phyloP scores from a whole-genome alignment of 208 protist genomes.

The Trypanosoma grayi region DNA sequence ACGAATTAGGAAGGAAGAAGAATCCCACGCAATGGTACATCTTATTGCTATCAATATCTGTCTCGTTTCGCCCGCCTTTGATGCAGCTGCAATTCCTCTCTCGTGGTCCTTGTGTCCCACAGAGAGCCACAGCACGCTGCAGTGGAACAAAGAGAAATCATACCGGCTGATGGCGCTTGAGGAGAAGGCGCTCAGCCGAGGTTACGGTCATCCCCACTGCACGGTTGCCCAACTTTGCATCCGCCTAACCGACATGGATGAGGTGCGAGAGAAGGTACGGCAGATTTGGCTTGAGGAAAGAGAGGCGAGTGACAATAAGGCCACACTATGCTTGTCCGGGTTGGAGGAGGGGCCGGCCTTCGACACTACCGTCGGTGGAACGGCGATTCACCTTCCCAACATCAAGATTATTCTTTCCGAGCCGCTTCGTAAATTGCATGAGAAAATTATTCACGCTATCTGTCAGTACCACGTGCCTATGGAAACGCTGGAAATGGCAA shows the following conservation, averaged over 20 bases:
- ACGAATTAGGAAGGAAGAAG: too few species aligned
- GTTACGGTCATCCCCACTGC: slow-evolving; percentile 71
- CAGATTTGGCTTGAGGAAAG: slow-evolving; percentile 44
- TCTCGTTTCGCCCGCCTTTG: slow-evolving; percentile 62
- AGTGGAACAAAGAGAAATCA: slow-evolving; percentile 33
- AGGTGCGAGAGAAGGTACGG: slow-evolving; percentile 39
- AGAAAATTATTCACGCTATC: slow-evolving; percentile 41
- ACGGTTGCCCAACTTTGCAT: slow-evolving; percentile 67
- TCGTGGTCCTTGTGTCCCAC: slow-evolving; percentile 57
- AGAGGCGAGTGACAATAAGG: too few species aligned
- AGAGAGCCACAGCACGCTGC: slow-evolving; percentile 18
- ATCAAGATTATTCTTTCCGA: slow-evolving; percentile 46
- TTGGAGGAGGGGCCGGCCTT: slow-evolving; percentile 52
- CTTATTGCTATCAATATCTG: slow-evolving; percentile 72
- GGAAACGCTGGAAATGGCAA: slow-evolving; percentile 45
- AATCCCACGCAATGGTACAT: slow-evolving; percentile 21
- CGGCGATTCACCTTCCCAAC: slow-evolving; percentile 47
- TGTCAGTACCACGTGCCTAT: slow-evolving; percentile 48
- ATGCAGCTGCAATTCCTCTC: slow-evolving; percentile 59
- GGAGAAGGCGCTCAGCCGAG: slow-evolving; percentile 47
- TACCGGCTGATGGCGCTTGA: slow-evolving; percentile 54
- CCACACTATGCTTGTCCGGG: slow-evolving; percentile 32
- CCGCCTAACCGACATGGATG: slow-evolving; percentile 43
- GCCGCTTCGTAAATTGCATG: slow-evolving; percentile 47
- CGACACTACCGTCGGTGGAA: slow-evolving; percentile 30